These are phyloP conservation scores for Petunia secreta DNA, from an alignment of 257 asterid genomes.

Conservation along the genomic window DNA sequence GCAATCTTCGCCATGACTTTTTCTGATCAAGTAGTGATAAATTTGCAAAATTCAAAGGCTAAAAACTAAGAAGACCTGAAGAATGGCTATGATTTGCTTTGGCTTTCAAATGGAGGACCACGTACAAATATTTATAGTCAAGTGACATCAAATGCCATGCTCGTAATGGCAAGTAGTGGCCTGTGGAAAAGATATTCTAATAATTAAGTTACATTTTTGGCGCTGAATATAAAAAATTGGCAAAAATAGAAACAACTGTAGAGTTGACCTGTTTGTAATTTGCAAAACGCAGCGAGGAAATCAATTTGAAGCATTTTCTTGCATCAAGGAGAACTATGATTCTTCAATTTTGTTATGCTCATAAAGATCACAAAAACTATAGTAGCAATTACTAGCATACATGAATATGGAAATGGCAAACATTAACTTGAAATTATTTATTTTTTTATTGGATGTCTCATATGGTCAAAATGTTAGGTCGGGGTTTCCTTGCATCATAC, in stretches of 20 bases:
- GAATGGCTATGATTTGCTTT: not conserved
- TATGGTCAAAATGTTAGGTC: too few species aligned
- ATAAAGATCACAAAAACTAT: not conserved
- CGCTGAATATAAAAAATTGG: not conserved
- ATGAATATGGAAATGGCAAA: not conserved
- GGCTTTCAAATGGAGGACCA: not conserved
- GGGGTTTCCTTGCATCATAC: too few species aligned
- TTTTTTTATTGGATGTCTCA: too few species aligned
- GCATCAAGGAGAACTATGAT: not conserved
- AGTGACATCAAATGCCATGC: not conserved
- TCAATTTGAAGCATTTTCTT: not conserved
- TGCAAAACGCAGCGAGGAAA: not conserved
- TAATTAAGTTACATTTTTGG: not conserved
- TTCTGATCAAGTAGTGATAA: not conserved
- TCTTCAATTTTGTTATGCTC: too few species aligned
- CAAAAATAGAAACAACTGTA: not conserved
- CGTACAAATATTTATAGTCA: not conserved
- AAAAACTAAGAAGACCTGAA: not conserved
- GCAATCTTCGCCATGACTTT: constrained; percentile 70
- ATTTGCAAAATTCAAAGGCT: not conserved
- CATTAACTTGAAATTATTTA: not conserved
- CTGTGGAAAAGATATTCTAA: not conserved
- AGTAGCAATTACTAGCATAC: not conserved
- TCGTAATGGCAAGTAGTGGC: not conserved
- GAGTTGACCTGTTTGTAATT: not conserved